These are phyloP conservation scores for Diaporthe citrichinensis DNA, from an alignment of 2,329 filamentous ascomycete genomes.

Conservation along the genomic window DNA sequence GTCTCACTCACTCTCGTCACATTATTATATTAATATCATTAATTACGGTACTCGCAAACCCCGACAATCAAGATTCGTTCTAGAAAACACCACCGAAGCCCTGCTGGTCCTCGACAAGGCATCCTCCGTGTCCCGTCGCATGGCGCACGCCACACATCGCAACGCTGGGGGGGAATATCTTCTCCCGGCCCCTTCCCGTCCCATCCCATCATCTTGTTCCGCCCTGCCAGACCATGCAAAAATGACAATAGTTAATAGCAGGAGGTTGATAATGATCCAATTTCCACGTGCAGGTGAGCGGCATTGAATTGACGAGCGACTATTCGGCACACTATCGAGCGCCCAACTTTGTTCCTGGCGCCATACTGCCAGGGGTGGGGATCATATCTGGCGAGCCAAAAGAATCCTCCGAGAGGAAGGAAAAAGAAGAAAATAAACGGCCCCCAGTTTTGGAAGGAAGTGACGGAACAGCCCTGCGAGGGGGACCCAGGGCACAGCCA, in stretches of 20 bases:
- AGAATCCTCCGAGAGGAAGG: background rate
- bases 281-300: conserved; percentile 26
- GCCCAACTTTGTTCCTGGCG: conserved; percentile 16
- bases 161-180: conserved; percentile 3
- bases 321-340: conserved; percentile 25
- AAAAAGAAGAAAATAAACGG: background rate
- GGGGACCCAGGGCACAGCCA: background rate
- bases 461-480: background rate
- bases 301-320: background rate
- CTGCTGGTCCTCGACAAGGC: background rate
- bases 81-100: conserved; percentile 21
- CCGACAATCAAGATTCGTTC: conserved; percentile 12
- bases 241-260: conserved; percentile 2
- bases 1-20: conserved; percentile 14
- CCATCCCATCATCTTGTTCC: background rate
- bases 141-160: conserved; percentile 11
- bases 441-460: background rate
- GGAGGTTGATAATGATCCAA: background rate
- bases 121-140: conserved; percentile 21
- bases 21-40: conserved; percentile 18
- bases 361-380: background rate
- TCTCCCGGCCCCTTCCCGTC: background rate
- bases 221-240: background rate
- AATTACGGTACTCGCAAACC: background rate
- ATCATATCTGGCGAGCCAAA: background rate